Evolutionary conservation across 2,329 filamentous ascomycete species (phyloP), one percentile per base, ranked within the genome.

Genomic region (Karstenula rhodostoma): DNA sequence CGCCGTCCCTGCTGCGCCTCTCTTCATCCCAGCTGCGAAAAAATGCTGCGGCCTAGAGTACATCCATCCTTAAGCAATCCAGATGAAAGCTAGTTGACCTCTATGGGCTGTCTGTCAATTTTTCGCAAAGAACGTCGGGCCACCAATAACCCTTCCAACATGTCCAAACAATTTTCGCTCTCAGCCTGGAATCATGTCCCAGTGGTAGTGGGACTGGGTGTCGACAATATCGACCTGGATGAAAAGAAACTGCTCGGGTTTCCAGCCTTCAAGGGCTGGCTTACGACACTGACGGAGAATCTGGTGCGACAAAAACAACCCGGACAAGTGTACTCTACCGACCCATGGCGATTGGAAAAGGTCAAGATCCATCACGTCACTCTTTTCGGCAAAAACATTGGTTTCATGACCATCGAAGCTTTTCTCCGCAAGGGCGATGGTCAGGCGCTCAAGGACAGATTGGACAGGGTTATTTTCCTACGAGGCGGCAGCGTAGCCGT

Each of bases 401-500:
- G 84, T 0, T 86, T 86, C 64, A 62, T 86, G 33, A 86, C 86
- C 63, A 63, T 86, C 33, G 81, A 80, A 59, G 82, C 83, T 1
- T 76, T 82, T 7, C 79, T 86, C 17, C 81, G 80, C 1, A 62
- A 57, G 27, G 85, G 84, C 62, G 75, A 79, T 32, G 29, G 29
- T 10, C 29, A 32, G 29, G 29, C 29, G 9, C 50, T 75, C 29
- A 81, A 79, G 3, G 80, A 84, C 60, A 78, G 72, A 42, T 76
- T 86, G 2, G 83, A 84, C 2, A 84, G 84, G 4, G 80, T 81
- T 50, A 80, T 85, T 4, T 86, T 86, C 64, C 70, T 86, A 59
- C 75, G 84, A 52, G 84, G 84, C 17, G 84, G 83, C 8, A 84
- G 82, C 73, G 82, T 86, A 3, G 84, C 78, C 6, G 84, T 86